Percentiles rank a stretch among this genome's conserved stretches.
Conservation (phyloP, 1,284 basidiomycete species). For the Melampsora americana region DNA sequence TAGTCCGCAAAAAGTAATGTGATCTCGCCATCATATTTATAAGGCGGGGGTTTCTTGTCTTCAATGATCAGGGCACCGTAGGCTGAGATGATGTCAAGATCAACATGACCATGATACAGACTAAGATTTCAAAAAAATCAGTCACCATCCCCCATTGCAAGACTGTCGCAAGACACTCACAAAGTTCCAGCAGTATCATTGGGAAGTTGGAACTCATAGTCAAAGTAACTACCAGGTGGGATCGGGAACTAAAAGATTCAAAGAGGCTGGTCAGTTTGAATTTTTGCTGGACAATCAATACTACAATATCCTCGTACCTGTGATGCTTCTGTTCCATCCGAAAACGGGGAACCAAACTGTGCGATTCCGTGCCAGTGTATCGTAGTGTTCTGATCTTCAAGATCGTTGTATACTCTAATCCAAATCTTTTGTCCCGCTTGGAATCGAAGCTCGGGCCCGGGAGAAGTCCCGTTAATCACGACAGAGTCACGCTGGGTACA, state of each 20-base stretch:
- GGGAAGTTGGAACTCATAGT: constrained; percentile 38
- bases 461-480: constrained; percentile 30
- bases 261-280: background rate
- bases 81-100: constrained; percentile 22
- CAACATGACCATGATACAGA: constrained; percentile 37
- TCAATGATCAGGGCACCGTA: constrained; percentile 38
- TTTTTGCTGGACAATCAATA: background rate
- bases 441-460: constrained; percentile 34
- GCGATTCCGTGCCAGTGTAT: constrained; percentile 40
- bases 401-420: constrained; percentile 41
- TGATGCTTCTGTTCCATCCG: constrained; percentile 34
- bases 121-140: background rate
- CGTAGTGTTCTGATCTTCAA: constrained; percentile 22
- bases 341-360: constrained; percentile 37
- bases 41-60: constrained; percentile 11
- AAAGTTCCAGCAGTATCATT: constrained; percentile 27
- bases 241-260: constrained; percentile 18
- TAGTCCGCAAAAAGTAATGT: constrained; percentile 41
- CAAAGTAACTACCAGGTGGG: constrained; percentile 27
- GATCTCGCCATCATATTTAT: constrained; percentile 27
- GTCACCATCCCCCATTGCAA: background rate
- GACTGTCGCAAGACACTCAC: constrained; percentile 24
- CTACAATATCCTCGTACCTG: constrained; percentile 1
- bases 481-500: constrained; percentile 29
- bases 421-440: constrained; percentile 31